Conservation (phyloP, 441 rosid genomes). For the Gossypium trilobum region DNA sequence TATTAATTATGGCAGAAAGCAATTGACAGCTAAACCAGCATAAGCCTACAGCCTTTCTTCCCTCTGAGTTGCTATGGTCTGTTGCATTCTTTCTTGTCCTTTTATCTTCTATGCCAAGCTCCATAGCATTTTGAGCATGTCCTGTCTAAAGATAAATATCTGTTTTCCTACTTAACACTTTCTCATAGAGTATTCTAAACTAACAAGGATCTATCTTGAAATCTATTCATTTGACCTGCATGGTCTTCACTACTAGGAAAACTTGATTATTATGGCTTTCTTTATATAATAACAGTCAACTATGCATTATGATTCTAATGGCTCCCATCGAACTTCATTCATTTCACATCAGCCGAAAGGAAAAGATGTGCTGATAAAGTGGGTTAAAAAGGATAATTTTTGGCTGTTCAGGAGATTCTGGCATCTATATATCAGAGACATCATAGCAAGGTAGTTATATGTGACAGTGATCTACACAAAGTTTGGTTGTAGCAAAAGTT, state of each 20-base stretch:
- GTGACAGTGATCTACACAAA: slow-evolving; percentile 1
- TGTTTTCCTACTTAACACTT: not conserved
- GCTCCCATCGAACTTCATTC: slow-evolving; percentile 6
- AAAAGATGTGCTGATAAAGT: slow-evolving; percentile 8
- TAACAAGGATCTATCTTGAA: not conserved
- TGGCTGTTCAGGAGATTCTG: slow-evolving; percentile 10
- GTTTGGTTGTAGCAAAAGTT: not conserved
- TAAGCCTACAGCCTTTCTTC: not conserved
- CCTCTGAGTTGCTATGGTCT: not conserved
- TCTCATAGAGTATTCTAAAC: not conserved
- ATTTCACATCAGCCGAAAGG: slow-evolving; percentile 17
- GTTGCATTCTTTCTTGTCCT: not conserved
- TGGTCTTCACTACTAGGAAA: not conserved
- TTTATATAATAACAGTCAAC: not conserved
- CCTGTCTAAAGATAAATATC: not conserved
- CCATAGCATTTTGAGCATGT: not conserved
- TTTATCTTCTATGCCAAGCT: not conserved
- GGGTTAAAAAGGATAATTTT: slow-evolving; percentile 3
- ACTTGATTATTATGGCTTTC: not conserved
- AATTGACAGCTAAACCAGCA: not conserved
- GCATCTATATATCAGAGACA: slow-evolving; percentile 16
- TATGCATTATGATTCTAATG: not conserved
- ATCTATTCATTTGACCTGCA: not conserved
- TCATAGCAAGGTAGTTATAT: slow-evolving; percentile 6
- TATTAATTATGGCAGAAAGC: slow-evolving; percentile 2